Conservation (phyloP, 768 basidiomycete genomes). For the Ramaria sp. region DNA sequence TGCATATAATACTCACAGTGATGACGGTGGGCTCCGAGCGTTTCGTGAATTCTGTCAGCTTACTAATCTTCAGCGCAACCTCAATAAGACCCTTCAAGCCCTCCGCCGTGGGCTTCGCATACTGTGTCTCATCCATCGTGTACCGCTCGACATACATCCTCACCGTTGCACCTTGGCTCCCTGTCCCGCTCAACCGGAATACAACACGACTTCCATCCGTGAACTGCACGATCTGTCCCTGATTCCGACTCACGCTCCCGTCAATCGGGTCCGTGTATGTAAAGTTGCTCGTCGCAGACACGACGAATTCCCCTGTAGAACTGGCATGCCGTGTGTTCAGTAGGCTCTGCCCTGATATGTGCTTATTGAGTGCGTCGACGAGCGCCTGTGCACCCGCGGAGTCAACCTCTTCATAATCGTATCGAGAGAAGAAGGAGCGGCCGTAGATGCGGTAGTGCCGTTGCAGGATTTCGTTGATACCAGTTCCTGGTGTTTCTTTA, state of each 20-base stretch:
- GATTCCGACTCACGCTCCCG: slow-evolving; percentile 83
- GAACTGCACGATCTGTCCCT: slow-evolving; percentile 91
- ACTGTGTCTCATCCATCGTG: slow-evolving; percentile 41
- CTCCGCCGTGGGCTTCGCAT: slow-evolving; percentile 52
- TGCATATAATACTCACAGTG: slow-evolving; percentile 45
- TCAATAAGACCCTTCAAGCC: slow-evolving; percentile 94
- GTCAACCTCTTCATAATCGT: slow-evolving; percentile 97
- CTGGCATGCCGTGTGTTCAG: slow-evolving; percentile 58
- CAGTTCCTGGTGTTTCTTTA: slow-evolving; percentile 48
- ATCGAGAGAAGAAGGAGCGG: slow-evolving; percentile 96
- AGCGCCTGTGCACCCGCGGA: slow-evolving; percentile 84
- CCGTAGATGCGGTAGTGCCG: slow-evolving; percentile 89
- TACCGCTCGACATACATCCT: slow-evolving; percentile 95
- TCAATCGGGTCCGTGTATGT: slow-evolving; percentile 99
- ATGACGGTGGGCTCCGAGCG: slow-evolving; percentile 93
- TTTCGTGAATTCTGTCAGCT: slow-evolving; percentile 77
- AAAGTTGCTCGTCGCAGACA: slow-evolving; percentile 76
- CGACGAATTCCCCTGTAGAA: slow-evolving; percentile 61
- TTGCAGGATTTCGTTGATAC: slow-evolving; percentile 85
- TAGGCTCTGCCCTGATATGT: slow-evolving; percentile 59
- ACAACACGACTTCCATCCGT: slow-evolving; percentile 88
- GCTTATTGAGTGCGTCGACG: slow-evolving; percentile 65
- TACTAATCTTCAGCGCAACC: slow-evolving; percentile 78
- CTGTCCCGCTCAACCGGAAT: slow-evolving; percentile 93
- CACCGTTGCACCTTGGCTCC: slow-evolving; percentile 92